Base-by-base conservation (phyloP, 805 yeast genomes). In the Schwanniomyces yamadae region DNA sequence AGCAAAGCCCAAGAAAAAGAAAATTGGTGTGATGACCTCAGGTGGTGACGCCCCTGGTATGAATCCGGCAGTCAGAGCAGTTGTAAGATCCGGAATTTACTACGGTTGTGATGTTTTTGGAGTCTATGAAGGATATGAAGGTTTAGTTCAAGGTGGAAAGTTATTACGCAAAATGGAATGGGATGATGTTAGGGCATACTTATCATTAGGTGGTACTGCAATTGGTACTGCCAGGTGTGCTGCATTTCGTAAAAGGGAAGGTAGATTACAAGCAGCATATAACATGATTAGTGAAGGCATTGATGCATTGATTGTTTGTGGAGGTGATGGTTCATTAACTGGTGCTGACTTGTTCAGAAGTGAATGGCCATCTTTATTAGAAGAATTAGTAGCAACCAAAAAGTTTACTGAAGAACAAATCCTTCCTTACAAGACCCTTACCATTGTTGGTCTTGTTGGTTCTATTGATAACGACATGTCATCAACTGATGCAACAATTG, bases 401-500 rank as follows among this genome's bases (percentile, higher is more conserved):
- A 58, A 61, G 43, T 67, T 83, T 34, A 58, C 84, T 4, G 29
- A 47, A 12, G 68, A 67, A 28, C 72, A 79, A 51, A 68, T 55
- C 34, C 65, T 61, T 2, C 70, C 66, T 14, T 72, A 78, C 58
- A 62, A 68, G 48, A 76, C 77, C 49, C 71, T 84, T 52, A 82
- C 77, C 45, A 81, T 84, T 44, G 80, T 80, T 49, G 91, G 91
- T 41, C 69, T 80, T 14, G 90, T 84, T 33, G 91, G 91, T 9
- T 82, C 89, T n/a, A 84, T 84, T 47, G 91, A 84, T 57, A 84
- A 84, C 53, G 91, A 84, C 57, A 83, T 84, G 90, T 72, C 87
- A n/a, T 66, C 77, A n/a, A 84, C 90, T 2, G 90, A 84, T 56
- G 82, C 87, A 27, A 84, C 91, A 14, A 84, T 84, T 53, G 91